Evolutionary conservation across 202 grass and related monocot genomes (phyloP).

Genomic region (Digitaria exilis): DNA sequence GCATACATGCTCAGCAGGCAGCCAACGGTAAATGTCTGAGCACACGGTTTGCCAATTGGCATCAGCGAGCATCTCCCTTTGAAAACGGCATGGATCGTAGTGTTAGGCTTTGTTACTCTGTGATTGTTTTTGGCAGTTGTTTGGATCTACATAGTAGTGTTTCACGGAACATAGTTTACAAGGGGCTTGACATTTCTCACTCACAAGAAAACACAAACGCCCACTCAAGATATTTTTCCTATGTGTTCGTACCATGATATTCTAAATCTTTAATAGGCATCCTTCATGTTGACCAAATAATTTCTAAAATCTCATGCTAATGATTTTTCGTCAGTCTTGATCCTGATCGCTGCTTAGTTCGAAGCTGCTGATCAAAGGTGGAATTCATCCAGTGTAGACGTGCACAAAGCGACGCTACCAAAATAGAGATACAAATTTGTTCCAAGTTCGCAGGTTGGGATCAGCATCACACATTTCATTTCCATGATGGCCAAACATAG

Average conservation of each 20-base stretch:
- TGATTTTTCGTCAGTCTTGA: neutral
- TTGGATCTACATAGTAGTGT: neutral
- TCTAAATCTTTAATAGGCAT: neutral
- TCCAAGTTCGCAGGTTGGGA: neutral
- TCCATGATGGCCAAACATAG: constrained; percentile 10
- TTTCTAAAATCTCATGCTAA: neutral
- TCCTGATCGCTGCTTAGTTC: neutral
- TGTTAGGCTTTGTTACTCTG: no score
- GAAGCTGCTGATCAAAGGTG: neutral
- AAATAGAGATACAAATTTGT: neutral
- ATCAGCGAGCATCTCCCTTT: no score
- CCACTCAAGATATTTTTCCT: no score
- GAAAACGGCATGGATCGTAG: no score
- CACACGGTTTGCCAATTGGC: neutral
- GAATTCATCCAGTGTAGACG: neutral
- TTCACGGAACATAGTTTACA: neutral
- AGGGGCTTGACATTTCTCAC: neutral
- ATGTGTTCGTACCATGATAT: neutral
- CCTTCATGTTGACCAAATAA: neutral
- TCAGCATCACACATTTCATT: neutral
- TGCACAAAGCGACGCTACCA: neutral
- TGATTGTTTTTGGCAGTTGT: neutral
- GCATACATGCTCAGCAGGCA: neutral
- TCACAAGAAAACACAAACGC: neutral
- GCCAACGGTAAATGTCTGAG: neutral